A percentile compares a stretch with the other conserved stretches of the same genome.
Conservation (phyloP, 176 grass and related monocot species). For the Poa pratensis region DNA sequence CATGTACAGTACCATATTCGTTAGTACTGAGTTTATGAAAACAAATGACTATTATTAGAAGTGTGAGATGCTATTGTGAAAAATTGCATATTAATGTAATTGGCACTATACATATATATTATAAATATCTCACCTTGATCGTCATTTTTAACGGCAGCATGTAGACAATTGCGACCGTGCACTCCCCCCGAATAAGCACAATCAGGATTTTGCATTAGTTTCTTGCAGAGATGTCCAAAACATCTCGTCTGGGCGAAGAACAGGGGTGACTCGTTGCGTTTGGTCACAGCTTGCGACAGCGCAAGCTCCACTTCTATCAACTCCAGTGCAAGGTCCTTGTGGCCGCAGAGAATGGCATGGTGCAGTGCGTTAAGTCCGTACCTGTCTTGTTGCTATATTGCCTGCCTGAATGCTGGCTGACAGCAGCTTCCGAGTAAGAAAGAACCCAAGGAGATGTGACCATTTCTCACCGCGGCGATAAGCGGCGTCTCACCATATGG, state of each 20-base stretch:
- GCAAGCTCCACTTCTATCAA: neutral
- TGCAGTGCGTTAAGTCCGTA: slow-evolving; percentile 20
- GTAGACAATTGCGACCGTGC: neutral
- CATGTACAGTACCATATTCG: no score
- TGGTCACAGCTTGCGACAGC: neutral
- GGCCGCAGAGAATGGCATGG: neutral
- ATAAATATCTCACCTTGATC: no score
- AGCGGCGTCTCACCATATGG: neutral
- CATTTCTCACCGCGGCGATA: neutral
- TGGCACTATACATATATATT: no score
- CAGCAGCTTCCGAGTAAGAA: neutral
- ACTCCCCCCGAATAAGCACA: neutral
- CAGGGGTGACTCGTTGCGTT: slow-evolving; percentile 9
- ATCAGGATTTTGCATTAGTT: neutral
- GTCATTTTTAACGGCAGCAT: no score
- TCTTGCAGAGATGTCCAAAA: neutral
- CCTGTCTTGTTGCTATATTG: neutral
- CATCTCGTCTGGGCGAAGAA: no score
- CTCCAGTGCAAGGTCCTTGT: neutral
- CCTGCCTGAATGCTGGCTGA: fast-evolving
- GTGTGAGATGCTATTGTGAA: no score
- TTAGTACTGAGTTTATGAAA: no score
- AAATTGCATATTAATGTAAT: no score
- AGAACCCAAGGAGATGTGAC: neutral
- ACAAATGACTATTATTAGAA: no score